Conservation (phyloP, 108 stramenopile species). For the Cyclostephanos invisitatus region DNA sequence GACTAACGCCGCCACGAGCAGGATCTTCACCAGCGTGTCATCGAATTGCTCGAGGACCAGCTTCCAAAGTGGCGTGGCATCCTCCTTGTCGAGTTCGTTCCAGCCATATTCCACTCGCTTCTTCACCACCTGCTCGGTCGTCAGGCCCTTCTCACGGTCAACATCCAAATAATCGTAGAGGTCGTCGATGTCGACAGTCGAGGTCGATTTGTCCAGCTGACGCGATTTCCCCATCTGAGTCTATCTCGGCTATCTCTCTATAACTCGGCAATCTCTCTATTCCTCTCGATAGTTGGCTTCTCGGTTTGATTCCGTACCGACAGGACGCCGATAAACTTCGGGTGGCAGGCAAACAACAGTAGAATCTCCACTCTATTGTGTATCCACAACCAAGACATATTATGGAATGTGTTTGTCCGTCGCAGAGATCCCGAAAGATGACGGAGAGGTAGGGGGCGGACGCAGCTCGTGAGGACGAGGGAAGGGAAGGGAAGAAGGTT, state of each 20-base stretch:
- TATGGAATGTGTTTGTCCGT: too few species aligned
- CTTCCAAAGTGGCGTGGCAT: constrained; percentile 74
- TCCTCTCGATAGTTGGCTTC: background rate
- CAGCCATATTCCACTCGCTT: constrained; percentile 27
- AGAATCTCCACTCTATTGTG: too few species aligned
- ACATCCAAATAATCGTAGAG: constrained; percentile 17
- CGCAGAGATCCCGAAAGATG: too few species aligned
- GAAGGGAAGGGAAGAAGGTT: too few species aligned
- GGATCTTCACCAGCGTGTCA: constrained; percentile 94
- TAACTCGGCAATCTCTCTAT: too few species aligned
- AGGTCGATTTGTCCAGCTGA: constrained; percentile 20
- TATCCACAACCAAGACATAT: too few species aligned
- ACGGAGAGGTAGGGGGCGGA: too few species aligned
- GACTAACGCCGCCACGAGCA: constrained; percentile 92
- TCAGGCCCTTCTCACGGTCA: constrained; percentile 34
- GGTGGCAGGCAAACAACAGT: too few species aligned
- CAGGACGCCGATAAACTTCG: too few species aligned
- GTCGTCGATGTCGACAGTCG: constrained; percentile 32
- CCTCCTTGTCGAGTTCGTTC: constrained; percentile 55
- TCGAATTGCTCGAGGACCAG: constrained; percentile 96
- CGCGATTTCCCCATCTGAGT: constrained; percentile 4
- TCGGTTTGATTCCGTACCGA: background rate
- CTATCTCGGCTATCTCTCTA: too few species aligned
- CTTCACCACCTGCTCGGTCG: constrained; percentile 22
- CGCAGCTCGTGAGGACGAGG: too few species aligned